Conservation (phyloP, 129 eudicot species). For the Artemisia tridentata region DNA sequence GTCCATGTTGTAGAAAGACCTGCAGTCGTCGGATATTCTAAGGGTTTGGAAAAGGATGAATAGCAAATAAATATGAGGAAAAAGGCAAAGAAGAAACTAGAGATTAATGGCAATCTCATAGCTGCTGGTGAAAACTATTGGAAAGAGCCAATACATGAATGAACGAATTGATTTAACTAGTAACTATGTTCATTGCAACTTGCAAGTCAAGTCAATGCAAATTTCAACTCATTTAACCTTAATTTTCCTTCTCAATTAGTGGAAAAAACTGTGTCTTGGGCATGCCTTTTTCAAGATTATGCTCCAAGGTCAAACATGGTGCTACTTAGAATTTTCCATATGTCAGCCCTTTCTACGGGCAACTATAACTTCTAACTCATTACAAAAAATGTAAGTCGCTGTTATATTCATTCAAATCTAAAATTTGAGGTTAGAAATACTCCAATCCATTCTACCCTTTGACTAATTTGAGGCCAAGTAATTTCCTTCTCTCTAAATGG, state of each 20-base stretch:
- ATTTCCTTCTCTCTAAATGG: no score
- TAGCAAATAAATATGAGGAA: constrained; percentile 8
- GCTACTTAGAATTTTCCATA: no score
- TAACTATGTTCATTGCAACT: background rate
- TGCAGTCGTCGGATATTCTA: background rate
- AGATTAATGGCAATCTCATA: constrained; percentile 4
- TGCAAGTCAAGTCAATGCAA: background rate
- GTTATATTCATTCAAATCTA: no score
- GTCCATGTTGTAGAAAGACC: constrained; percentile 23
- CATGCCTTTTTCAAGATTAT: no score
- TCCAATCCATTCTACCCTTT: no score
- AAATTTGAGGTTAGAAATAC: no score
- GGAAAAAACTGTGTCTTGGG: no score
- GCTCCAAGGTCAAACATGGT: no score
- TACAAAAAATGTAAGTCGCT: no score
- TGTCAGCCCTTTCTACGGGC: no score
- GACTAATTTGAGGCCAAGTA: no score
- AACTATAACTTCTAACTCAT: no score
- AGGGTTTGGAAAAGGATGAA: background rate
- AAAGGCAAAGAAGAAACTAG: background rate
- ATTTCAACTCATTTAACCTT: background rate
- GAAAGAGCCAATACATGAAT: background rate
- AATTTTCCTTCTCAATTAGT: background rate
- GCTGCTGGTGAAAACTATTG: background rate
- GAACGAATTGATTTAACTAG: background rate